Percentiles rank a stretch among this genome's conserved stretches.
Evolutionary conservation across 345 rosid genomes (phyloP).

Genomic region (rapeseed (Brassica napus)): Da-Ae NC_063444.1:43257501-43258000

Average conservation of each 20-base stretch:
- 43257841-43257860: slow-evolving; percentile 85
- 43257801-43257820: slow-evolving; percentile 75
- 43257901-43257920: slow-evolving; percentile 27
- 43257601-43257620: slow-evolving; percentile 92
- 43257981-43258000: slow-evolving; percentile 82
- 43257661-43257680: slow-evolving; percentile 20
- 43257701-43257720: slow-evolving; percentile 15
- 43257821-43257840: slow-evolving; percentile 84
- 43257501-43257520: slow-evolving; percentile 18
- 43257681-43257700: not conserved
- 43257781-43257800: slow-evolving; percentile 94
- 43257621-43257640: slow-evolving; percentile 97
- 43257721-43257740: slow-evolving; percentile 49
- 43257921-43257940: slow-evolving; percentile 55
- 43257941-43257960: slow-evolving; percentile 74
- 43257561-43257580: slow-evolving; percentile 90
- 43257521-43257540: slow-evolving; percentile 77
- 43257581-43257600: slow-evolving; percentile 98
- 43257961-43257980: slow-evolving; percentile 82
- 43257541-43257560: slow-evolving; percentile 80
- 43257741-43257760: slow-evolving; percentile 99
- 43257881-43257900: not conserved
- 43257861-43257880: not conserved
- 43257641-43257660: slow-evolving; percentile 79
- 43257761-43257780: slow-evolving; percentile 90